Evolutionary conservation across 805 yeast genomes (phyloP).

Genomic region (Lachancea lanzarotensis): DNA sequence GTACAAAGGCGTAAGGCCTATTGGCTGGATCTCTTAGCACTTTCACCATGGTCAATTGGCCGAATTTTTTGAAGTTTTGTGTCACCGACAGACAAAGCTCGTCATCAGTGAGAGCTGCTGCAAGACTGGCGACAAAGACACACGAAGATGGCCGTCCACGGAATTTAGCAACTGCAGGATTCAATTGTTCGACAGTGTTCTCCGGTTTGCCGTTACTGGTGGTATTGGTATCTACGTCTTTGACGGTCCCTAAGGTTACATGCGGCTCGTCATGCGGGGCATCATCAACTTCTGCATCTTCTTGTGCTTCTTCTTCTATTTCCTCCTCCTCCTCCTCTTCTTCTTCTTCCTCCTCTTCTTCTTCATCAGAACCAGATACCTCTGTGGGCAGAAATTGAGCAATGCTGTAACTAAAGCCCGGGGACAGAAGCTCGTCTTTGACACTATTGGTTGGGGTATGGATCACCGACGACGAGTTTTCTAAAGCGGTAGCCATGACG

Average conservation of each 20-base stretch:
- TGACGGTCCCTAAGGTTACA: neutral
- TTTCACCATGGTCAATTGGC: conserved; percentile 64
- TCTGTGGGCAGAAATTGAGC: conserved; percentile 20
- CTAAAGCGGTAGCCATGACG: neutral
- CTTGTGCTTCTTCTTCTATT: neutral
- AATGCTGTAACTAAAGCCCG: conserved; percentile 16
- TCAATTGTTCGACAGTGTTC: neutral
- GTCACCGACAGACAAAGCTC: conserved; percentile 63
- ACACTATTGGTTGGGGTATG: neutral
- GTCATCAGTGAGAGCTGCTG: conserved; percentile 61
- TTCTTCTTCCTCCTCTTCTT: conserved; percentile 13
- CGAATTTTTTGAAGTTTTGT: conserved; percentile 63
- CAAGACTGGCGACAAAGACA: conserved; percentile 79
- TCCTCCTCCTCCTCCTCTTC: conserved; percentile 17
- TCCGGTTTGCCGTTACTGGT: neutral
- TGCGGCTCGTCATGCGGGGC: neutral
- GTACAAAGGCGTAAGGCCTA: conserved; percentile 91
- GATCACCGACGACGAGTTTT: neutral
- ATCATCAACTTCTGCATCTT: neutral
- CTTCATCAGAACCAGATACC: conserved; percentile 20
- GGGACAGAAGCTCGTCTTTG: conserved; percentile 5
- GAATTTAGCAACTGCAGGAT: conserved; percentile 12
- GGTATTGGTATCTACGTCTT: neutral
- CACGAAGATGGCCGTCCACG: conserved; percentile 77
- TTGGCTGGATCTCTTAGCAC: conserved; percentile 75